These are phyloP conservation scores for Hypocreales sp. DNA, from an alignment of 2,329 filamentous ascomycete genomes.

Conservation along the genomic window DNA sequence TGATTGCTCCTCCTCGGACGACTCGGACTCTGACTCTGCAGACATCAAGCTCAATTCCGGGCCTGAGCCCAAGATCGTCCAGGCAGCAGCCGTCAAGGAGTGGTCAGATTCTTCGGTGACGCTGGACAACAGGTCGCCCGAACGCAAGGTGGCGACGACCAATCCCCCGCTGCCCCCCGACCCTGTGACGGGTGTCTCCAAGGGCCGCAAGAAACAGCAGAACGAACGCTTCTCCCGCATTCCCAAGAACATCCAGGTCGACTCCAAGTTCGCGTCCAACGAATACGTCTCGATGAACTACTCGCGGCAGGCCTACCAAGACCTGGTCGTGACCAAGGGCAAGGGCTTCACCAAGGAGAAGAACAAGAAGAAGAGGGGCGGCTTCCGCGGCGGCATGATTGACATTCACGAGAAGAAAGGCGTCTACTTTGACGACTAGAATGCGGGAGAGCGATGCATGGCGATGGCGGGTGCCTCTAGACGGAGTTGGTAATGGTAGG, in stretches of 20 bases:
- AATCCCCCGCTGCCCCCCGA: constrained; percentile 38
- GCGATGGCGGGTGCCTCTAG: too few relatives aligned
- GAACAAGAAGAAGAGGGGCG: constrained; percentile 93
- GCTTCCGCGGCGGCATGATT: constrained; percentile 78
- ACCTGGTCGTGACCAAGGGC: constrained; percentile 79
- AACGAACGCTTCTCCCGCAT: constrained; percentile 67
- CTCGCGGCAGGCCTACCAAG: constrained; percentile 73
- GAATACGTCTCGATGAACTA: constrained; percentile 74
- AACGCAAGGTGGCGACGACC: constrained; percentile 14
- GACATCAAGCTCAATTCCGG: constrained; percentile 12
- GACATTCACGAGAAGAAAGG: constrained; percentile 70
- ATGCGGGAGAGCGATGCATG: background rate
- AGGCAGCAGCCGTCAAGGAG: constrained; percentile 8
- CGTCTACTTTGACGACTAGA: constrained; percentile 86
- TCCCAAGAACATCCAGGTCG: constrained; percentile 50
- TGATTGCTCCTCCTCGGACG: constrained; percentile 14
- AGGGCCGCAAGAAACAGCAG: constrained; percentile 32
- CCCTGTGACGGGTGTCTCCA: constrained; percentile 26
- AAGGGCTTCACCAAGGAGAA: constrained; percentile 99
- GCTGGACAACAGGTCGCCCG: constrained; percentile 33
- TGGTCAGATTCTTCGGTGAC: constrained; percentile 33
- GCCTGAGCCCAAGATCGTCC: constrained; percentile 8
- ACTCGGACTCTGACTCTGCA: constrained; percentile 18
- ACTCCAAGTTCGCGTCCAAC: constrained; percentile 60
- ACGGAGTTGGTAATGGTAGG: too few relatives aligned